These are phyloP conservation scores for Tillandsia leiboldiana DNA, from an alignment of 176 grass and related monocot genomes.

Conservation along the genomic window DNA sequence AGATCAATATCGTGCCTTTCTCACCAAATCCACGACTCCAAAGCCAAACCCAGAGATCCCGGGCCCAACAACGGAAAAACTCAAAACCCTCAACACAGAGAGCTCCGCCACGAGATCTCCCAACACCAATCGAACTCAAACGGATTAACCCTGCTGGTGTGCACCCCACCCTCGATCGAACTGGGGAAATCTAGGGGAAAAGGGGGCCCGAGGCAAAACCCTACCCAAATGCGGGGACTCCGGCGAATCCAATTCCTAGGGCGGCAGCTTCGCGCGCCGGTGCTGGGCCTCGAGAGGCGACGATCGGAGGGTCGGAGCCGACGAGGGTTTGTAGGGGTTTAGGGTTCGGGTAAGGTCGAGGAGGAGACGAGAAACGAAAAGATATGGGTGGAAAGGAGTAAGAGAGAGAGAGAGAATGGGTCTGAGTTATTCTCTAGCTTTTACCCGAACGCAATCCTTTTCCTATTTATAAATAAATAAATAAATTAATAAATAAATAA, in stretches of 20 bases:
- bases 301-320: background rate
- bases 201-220: background rate
- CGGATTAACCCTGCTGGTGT: too few relatives aligned
- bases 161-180: too few relatives aligned
- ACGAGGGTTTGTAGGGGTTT: background rate
- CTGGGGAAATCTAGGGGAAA: background rate
- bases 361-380: background rate
- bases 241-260: background rate
- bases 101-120: background rate
- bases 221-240: constrained; percentile 1
- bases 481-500: too few relatives aligned
- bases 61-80: background rate
- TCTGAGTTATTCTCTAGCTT: too few relatives aligned
- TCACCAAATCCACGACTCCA: background rate
- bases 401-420: background rate
- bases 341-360: background rate
- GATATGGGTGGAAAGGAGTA: background rate
- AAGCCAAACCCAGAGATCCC: background rate
- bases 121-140: background rate
- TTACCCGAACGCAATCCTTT: too few relatives aligned
- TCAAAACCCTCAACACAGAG: too few relatives aligned
- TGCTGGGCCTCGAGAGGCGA: background rate
- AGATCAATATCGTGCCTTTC: background rate
- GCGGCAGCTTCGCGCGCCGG: background rate
- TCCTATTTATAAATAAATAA: too few relatives aligned